Evolutionary conservation across 495 filamentous ascomycete species (phyloP).

Genomic region (Penicillium pulvis): DNA sequence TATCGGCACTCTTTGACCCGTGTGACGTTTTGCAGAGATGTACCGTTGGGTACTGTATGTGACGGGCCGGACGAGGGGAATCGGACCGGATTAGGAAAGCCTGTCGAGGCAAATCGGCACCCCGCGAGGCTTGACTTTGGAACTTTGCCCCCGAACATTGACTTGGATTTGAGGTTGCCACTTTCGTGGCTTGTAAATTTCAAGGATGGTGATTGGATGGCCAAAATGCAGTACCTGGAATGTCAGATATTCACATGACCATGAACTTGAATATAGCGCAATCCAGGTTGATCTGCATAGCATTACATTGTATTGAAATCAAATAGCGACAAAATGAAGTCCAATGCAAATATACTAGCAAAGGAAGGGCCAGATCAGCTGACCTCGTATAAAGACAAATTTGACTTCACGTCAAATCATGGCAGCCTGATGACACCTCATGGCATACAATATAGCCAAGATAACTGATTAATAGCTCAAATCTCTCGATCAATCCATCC

Average conservation of each 20-base stretch:
- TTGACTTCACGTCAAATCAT: constrained; percentile 1
- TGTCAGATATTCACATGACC: neutral
- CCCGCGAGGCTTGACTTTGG: constrained; percentile 10
- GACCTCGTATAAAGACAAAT: constrained; percentile 6
- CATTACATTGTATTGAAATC: neutral
- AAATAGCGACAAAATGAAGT: neutral
- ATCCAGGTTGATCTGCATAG: neutral
- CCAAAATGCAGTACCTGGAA: too few species aligned
- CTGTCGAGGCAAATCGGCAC: constrained; percentile 13
- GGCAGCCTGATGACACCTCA: neutral
- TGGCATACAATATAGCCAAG: neutral
- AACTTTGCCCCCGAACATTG: neutral
- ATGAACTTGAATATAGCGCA: neutral
- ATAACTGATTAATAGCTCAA: neutral
- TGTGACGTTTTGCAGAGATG: neutral
- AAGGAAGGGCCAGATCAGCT: constrained; percentile 7
- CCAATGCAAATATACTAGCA: neutral
- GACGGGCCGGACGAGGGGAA: constrained; percentile 15
- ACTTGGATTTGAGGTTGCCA: neutral
- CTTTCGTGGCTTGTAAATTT: neutral
- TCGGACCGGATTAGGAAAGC: constrained; percentile 5
- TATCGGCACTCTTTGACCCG: neutral
- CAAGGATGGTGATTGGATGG: neutral
- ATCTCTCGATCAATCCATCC: neutral
- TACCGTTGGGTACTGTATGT: neutral